Base-by-base conservation (phyloP, 805 yeast species). In the Priceomyces carsonii region DNA sequence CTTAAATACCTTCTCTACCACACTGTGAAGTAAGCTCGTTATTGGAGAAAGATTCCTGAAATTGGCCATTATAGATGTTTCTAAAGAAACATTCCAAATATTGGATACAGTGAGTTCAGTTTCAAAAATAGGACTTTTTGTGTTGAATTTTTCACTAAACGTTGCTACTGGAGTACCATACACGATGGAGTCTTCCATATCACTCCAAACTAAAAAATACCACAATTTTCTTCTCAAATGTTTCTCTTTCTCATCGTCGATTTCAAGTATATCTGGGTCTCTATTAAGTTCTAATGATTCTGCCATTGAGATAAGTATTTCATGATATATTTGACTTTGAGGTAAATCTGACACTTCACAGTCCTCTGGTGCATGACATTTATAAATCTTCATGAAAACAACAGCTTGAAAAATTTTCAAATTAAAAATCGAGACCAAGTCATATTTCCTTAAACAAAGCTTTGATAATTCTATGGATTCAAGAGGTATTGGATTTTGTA, bases 361-460 rank as follows among this genome's bases (percentile, higher is more conserved):
- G 9, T 35, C 30, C 8, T 35, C 38, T 8, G 33, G 33, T 7
- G 26, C 26, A 30, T 21, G 16, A 14, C 10, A 69, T 42, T 66
- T 71, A 57, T 80, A 81, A 29, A 70, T 55, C 39, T 78, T 75
- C 53, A 79, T 65, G 50, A 62, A 78, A n/a, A 79, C 56, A 1
- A 79, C 80, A 50, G 79, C 78, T 48, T 81, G 87, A 22, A 82
- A 72, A 13, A 79, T 62, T n/a, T 10, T 16, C 19, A 37, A 5
- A 28, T 45, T 13, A 44, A 40, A 13, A 35, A 31, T 10, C 19
- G 19, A 8, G 33, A 13, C 26, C 6, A 71, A 47, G 42, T 64
- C 43, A 18, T 76, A 76, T 39, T 73, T 75, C 35, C 71, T 66
- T 25, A 77, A 44, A 42, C 81, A 75, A 39, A 13, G 13, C 13